Evolutionary conservation across 495 filamentous ascomycete species (phyloP).

Genomic region (Penicillium canescens): DNA sequence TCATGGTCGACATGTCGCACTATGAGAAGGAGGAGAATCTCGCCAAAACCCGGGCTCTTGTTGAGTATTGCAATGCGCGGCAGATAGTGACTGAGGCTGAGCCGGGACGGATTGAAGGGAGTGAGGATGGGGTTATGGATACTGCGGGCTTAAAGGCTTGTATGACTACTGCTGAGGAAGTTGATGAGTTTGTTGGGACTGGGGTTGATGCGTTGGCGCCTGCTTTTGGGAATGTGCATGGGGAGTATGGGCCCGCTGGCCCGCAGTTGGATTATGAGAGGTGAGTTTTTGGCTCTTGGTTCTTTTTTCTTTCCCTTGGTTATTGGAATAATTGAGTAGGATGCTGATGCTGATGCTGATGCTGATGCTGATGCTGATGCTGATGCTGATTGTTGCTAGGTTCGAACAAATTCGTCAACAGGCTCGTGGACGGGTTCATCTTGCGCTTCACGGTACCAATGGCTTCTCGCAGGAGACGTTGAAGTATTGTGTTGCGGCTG

Average conservation of each 20-base stretch:
- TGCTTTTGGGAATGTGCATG: slow-evolving; percentile 78
- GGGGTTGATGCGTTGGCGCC: slow-evolving; percentile 76
- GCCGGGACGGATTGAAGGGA: slow-evolving; percentile 73
- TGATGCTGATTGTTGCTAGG: slow-evolving; percentile 1
- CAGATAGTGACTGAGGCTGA: slow-evolving; percentile 73
- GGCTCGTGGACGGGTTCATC: slow-evolving; percentile 47
- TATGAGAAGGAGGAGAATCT: slow-evolving; percentile 76
- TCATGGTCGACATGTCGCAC: slow-evolving; percentile 76
- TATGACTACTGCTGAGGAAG: slow-evolving; percentile 69
- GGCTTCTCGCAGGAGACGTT: slow-evolving; percentile 61
- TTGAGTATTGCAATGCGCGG: slow-evolving; percentile 63
- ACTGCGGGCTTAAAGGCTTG: slow-evolving; percentile 66
- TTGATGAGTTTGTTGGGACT: slow-evolving; percentile 65
- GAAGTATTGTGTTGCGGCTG: slow-evolving; percentile 56
- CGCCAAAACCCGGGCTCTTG: slow-evolving; percentile 61
- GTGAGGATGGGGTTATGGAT: slow-evolving; percentile 74
- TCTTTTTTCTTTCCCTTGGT: too few species aligned
- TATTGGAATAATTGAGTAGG: too few species aligned
- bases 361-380: neutral
- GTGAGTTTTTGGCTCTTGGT: slow-evolving; percentile 1
- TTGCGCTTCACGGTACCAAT: slow-evolving; percentile 72
- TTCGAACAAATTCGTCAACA: slow-evolving; percentile 11
- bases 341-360: neutral
- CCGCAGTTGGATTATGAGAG: slow-evolving; percentile 67
- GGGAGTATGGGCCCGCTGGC: slow-evolving; percentile 66